phyloP scores from a whole-genome alignment of 1,139 yeast species.

The Candida sanyaensis region DNA sequence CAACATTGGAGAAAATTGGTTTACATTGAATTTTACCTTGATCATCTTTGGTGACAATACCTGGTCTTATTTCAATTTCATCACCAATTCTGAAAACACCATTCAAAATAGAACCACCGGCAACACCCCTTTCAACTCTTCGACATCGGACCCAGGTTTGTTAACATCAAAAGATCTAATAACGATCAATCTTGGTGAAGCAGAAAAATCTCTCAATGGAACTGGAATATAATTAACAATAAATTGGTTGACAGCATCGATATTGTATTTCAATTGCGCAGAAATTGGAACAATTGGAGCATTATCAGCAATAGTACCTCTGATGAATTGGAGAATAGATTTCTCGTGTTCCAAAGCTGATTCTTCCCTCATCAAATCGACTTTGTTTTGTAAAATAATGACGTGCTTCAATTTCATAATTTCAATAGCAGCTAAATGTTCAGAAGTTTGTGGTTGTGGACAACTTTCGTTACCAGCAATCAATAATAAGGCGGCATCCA shows the following conservation, averaged over 20 bases:
- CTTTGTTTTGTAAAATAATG: constrained; percentile 95
- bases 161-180: constrained; percentile 98
- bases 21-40: constrained; percentile 92
- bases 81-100: constrained; percentile 98
- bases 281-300: constrained; percentile 99
- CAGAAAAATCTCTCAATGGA: constrained; percentile 91
- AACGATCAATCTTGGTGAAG: constrained; percentile 93
- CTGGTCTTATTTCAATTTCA: constrained; percentile 98
- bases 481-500: constrained; percentile 97
- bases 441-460: constrained; percentile 99
- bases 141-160: constrained; percentile 98
- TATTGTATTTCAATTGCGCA: constrained; percentile 97
- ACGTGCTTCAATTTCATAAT: constrained; percentile 98
- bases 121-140: constrained; percentile 99
- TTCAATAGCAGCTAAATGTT: constrained; percentile 99
- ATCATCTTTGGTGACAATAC: constrained; percentile 95
- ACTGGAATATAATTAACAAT: constrained; percentile 95
- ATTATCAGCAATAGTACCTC: constrained; percentile 98
- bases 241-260: constrained; percentile 97
- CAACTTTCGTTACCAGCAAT: constrained; percentile 99
- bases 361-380: constrained; percentile 97
- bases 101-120: constrained; percentile 96
- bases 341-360: constrained; percentile 94
- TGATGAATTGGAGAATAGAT: constrained; percentile 85
- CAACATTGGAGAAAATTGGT: constrained; percentile 93